These are phyloP conservation scores for Aspergillus proliferans DNA, from an alignment of 2,329 filamentous ascomycete genomes.

Conservation along the genomic window DNA sequence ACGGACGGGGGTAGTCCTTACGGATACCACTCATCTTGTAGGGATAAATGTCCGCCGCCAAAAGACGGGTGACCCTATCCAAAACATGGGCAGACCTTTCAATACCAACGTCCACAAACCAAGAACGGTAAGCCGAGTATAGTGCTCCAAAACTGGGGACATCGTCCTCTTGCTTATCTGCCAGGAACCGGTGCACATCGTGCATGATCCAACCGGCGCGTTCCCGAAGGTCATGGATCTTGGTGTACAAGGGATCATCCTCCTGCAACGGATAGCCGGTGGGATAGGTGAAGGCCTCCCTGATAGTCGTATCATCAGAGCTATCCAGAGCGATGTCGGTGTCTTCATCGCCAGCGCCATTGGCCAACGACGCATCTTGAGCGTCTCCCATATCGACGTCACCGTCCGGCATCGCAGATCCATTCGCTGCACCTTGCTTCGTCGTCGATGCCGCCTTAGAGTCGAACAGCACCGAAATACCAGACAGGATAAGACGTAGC, in stretches of 20 bases:
- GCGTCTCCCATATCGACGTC: slow-evolving; percentile 44
- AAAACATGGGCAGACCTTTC: slow-evolving; percentile 90
- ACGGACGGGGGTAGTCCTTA: slow-evolving; percentile 84
- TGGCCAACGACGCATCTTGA: slow-evolving; percentile 21
- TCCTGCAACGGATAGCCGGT: slow-evolving; percentile 74
- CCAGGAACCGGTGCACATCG: slow-evolving; percentile 76
- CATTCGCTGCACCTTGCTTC: slow-evolving; percentile 30
- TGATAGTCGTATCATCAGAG: slow-evolving; percentile 57
- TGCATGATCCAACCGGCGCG: slow-evolving; percentile 75
- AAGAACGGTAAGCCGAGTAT: slow-evolving; percentile 86
- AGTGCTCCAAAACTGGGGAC: slow-evolving; percentile 90
- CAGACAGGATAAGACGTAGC: slow-evolving; percentile 80
- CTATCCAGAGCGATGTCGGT: slow-evolving; percentile 50
- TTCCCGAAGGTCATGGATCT: slow-evolving; percentile 75
- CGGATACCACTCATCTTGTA: slow-evolving; percentile 92
- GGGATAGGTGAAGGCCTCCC: slow-evolving; percentile 80
- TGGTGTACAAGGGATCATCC: slow-evolving; percentile 60
- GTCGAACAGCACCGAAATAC: slow-evolving; percentile 84
- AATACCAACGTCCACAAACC: slow-evolving; percentile 96
- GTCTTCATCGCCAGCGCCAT: slow-evolving; percentile 27
- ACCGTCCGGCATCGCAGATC: slow-evolving; percentile 30
- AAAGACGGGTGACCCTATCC: slow-evolving; percentile 76
- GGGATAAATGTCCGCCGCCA: slow-evolving; percentile 78
- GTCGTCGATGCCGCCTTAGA: slow-evolving; percentile 62
- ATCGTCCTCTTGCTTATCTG: slow-evolving; percentile 82